Conservation (phyloP, 768 basidiomycete species). For the Serendipita sp. region DNA sequence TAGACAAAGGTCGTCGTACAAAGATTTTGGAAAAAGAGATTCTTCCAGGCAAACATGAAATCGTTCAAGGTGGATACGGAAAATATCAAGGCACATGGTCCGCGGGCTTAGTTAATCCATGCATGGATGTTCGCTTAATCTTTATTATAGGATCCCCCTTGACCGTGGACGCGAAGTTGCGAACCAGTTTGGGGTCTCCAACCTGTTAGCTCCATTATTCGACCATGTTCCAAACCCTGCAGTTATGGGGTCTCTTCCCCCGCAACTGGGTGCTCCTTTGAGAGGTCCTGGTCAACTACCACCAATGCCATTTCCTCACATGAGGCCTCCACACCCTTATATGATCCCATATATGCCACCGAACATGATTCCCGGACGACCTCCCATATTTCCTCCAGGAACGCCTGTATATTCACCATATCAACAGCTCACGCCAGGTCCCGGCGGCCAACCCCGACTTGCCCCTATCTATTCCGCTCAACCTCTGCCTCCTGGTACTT, state of each 20-base stretch:
- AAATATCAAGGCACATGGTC: constrained; percentile 99
- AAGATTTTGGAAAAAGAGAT: constrained; percentile 98
- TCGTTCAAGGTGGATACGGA: constrained; percentile 97
- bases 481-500: constrained; percentile 30
- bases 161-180: constrained; percentile 89
- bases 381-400: constrained; percentile 6
- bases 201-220: constrained; percentile 76
- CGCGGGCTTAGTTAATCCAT: constrained; percentile 15
- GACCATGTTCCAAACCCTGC: constrained; percentile 74
- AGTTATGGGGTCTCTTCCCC: constrained; percentile 51
- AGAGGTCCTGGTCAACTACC: neutral
- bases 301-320: constrained; percentile 4
- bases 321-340: constrained; percentile 2
- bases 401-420: neutral
- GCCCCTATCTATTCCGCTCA: constrained; percentile 25
- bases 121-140: neutral
- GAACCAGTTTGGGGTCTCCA: constrained; percentile 76
- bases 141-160: constrained; percentile 68
- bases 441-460: constrained; percentile 26
- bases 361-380: neutral
- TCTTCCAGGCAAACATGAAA: constrained; percentile 86
- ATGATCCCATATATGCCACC: constrained; percentile 3
- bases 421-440: neutral
- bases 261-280: neutral
- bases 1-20: constrained; percentile 89